Conservation (phyloP, 2,329 filamentous ascomycete species). For the Ceratocystis albifundus region DNA sequence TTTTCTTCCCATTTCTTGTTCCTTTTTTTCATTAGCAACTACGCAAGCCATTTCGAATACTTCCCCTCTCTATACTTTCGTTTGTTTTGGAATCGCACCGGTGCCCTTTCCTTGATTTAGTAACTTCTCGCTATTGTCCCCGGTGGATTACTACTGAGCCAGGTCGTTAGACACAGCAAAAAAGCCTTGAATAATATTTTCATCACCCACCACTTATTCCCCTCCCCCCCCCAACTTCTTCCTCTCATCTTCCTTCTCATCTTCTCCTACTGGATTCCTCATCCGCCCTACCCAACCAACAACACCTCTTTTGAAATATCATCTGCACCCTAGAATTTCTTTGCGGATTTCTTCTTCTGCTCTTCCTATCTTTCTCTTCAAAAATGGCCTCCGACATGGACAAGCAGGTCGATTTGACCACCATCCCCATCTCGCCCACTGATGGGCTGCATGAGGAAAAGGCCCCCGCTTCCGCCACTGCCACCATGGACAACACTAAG, state of each 20-base stretch:
- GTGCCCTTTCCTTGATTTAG: slow-evolving; percentile 21
- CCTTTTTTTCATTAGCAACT: not conserved
- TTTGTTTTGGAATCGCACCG: slow-evolving; percentile 24
- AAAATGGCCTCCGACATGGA: slow-evolving; percentile 35
- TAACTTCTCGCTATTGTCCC: slow-evolving; percentile 21
- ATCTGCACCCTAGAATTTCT: slow-evolving; percentile 18
- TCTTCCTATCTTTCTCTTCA: slow-evolving; percentile 15
- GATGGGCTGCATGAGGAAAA: slow-evolving; percentile 40
- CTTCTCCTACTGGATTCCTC: slow-evolving; percentile 8
- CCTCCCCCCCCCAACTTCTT: slow-evolving; percentile 20
- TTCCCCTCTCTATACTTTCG: slow-evolving; percentile 18
- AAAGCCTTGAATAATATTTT: slow-evolving; percentile 21
- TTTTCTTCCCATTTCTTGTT: not conserved
- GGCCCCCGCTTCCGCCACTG: slow-evolving; percentile 11
- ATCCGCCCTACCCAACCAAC: slow-evolving; percentile 19
- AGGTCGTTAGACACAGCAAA: slow-evolving; percentile 19
- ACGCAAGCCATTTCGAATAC: not conserved
- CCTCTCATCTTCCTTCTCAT: slow-evolving; percentile 14
- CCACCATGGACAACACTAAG: slow-evolving; percentile 43
- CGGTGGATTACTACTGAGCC: slow-evolving; percentile 19
- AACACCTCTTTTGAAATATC: slow-evolving; percentile 15
- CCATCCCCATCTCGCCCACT: slow-evolving; percentile 55
- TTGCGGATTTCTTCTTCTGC: slow-evolving; percentile 15
- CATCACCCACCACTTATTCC: slow-evolving; percentile 14
- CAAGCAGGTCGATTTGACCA: slow-evolving; percentile 54